phyloP scores from a whole-genome alignment of 768 basidiomycete genomes.

The Amanita phalloides region DNA sequence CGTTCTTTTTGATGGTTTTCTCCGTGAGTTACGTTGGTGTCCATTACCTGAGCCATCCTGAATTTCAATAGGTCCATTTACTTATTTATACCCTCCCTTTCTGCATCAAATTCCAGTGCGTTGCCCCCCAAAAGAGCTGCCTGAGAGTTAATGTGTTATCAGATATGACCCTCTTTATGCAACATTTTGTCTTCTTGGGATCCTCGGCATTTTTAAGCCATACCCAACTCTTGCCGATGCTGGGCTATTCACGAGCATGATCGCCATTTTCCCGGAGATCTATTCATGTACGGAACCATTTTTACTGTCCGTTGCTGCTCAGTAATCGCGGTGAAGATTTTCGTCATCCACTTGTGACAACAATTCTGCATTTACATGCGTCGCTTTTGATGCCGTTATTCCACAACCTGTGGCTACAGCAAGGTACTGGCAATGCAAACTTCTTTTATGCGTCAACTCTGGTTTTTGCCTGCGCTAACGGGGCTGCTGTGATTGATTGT shows the following conservation, averaged over 20 bases:
- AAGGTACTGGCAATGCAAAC: constrained; percentile 94
- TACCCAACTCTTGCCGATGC: constrained; percentile 89
- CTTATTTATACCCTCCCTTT: constrained; percentile 75
- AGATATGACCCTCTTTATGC: constrained; percentile 86
- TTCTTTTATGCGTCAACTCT: constrained; percentile 96
- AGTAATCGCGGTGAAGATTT: constrained; percentile 42
- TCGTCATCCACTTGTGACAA: constrained; percentile 75
- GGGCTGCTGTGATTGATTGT: constrained; percentile 73
- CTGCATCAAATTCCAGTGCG: constrained; percentile 81
- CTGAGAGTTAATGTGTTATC: not conserved
- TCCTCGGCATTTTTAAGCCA: constrained; percentile 79
- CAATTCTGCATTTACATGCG: constrained; percentile 75
- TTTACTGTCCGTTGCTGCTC: not conserved
- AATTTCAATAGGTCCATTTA: constrained; percentile 55
- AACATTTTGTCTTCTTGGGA: constrained; percentile 60
- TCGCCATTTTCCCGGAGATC: constrained; percentile 74
- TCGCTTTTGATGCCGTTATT: constrained; percentile 83
- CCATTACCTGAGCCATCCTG: not conserved
- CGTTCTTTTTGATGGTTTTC: constrained; percentile 93
- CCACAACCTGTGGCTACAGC: constrained; percentile 82
- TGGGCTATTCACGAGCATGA: constrained; percentile 75
- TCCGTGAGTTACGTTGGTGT: constrained; percentile 43
- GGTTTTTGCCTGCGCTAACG: constrained; percentile 85
- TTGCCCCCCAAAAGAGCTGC: constrained; percentile 3
- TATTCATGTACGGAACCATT: constrained; percentile 54